Percentiles rank a stretch among this genome's conserved stretches.
Evolutionary conservation across 768 basidiomycete genomes (phyloP).

Genomic region (Mycena rebaudengoi): DNA sequence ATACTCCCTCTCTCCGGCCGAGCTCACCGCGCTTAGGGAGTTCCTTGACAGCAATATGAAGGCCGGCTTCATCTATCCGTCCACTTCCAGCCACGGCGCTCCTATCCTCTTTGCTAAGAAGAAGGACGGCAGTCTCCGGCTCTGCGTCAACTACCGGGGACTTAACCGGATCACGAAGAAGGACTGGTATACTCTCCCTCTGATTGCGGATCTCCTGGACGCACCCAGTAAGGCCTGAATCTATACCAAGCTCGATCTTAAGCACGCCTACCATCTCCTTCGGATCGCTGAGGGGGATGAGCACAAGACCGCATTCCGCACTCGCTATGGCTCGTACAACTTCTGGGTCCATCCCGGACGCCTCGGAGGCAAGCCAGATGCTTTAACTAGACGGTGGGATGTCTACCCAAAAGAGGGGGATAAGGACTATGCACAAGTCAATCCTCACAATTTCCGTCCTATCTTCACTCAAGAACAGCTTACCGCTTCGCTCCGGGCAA

Average conservation of each 20-base stretch:
- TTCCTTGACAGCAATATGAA: too few relatives aligned
- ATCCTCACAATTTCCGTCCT: too few relatives aligned
- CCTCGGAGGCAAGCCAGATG: too few relatives aligned
- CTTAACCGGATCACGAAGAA: neutral
- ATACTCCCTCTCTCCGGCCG: neutral
- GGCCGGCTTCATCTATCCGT: too few relatives aligned
- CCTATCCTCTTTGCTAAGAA: neutral
- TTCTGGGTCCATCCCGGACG: too few relatives aligned
- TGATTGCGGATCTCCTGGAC: neutral
- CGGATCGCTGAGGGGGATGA: neutral
- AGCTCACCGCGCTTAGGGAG: neutral
- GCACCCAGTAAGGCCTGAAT: neutral
- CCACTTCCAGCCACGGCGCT: too few relatives aligned
- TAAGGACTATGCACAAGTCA: too few relatives aligned
- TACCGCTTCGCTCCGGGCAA: too few relatives aligned
- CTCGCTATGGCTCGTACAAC: neutral
- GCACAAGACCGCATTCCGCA: neutral
- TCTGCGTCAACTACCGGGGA: neutral
- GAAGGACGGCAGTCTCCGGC: neutral
- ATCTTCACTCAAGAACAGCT: too few relatives aligned
- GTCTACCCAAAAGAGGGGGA: too few relatives aligned
- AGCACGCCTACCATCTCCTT: neutral
- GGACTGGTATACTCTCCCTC: too few relatives aligned
- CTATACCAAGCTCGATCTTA: neutral
- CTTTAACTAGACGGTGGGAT: too few relatives aligned